Percentiles rank a stretch among this genome's conserved stretches.
Conservation (phyloP, 2,329 filamentous ascomycete species). For the Phaeosphaeriaceae sp. region DNA sequence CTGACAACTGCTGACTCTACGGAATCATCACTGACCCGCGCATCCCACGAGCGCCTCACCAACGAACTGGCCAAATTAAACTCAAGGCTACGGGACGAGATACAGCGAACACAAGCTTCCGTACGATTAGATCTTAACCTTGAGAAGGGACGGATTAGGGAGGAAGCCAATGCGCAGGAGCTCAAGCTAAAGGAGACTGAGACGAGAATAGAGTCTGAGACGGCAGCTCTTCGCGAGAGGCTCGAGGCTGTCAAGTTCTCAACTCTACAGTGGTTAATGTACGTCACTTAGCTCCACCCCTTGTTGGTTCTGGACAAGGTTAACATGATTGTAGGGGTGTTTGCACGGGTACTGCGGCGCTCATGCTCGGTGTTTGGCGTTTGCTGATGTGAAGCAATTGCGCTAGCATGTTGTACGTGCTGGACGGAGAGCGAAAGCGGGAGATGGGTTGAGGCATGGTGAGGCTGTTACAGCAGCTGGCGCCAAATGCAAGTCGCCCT, state of each 20-base stretch:
- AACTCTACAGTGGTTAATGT: conserved; percentile 97
- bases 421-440: not conserved
- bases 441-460: not conserved
- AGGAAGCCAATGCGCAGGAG: conserved; percentile 95
- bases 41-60: conserved; percentile 87
- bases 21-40: conserved; percentile 85
- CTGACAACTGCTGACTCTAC: conserved; percentile 90
- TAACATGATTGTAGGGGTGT: conserved; percentile 59
- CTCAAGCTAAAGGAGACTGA: conserved; percentile 99
- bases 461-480: conserved; percentile 10
- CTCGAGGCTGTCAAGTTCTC: conserved; percentile 98
- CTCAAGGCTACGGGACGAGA: conserved; percentile 87
- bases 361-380: conserved; percentile 72
- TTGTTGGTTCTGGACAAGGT: conserved; percentile 8
- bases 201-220: conserved; percentile 97
- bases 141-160: conserved; percentile 93
- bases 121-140: conserved; percentile 92
- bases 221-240: conserved; percentile 86
- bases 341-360: conserved; percentile 68
- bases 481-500: conserved; percentile 1
- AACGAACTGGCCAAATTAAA: conserved; percentile 96
- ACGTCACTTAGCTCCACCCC: conserved; percentile 54
- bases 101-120: conserved; percentile 90
- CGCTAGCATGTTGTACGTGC: not conserved
- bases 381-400: conserved; percentile 63